These are phyloP conservation scores for Astragalus glycyphyllos DNA, from an alignment of 306 rosid genomes.

Conservation along the genomic window DNA sequence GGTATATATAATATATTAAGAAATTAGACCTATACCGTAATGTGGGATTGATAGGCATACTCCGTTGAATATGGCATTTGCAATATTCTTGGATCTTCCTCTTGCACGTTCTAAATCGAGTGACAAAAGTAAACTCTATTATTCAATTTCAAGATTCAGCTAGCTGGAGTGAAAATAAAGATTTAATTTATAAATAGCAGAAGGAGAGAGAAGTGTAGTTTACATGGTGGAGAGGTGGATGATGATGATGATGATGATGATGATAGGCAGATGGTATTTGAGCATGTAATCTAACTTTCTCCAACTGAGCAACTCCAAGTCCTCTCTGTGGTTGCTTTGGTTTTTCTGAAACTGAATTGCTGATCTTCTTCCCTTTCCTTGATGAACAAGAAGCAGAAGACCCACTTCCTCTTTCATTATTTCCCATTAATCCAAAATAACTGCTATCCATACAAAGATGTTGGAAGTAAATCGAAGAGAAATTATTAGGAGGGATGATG, in stretches of 20 bases:
- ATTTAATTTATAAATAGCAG: no score
- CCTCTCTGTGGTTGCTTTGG: constrained; percentile 99
- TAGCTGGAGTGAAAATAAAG: no score
- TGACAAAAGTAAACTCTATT: no score
- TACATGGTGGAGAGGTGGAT: constrained; percentile 51
- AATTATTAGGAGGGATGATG: no score
- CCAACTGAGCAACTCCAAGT: constrained; percentile 96
- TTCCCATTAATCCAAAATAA: constrained; percentile 78
- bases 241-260: constrained; percentile 51
- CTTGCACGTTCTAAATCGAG: no score
- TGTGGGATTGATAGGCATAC: no score
- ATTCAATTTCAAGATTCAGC: no score
- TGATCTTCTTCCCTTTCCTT: constrained; percentile 76
- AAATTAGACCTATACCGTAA: no score
- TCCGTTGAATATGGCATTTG: no score
- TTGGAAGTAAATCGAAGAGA: not conserved
- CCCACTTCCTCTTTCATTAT: constrained; percentile 47
- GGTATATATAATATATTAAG: no score
- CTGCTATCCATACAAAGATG: constrained; percentile 64
- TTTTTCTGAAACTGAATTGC: constrained; percentile 53
- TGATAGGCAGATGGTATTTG: constrained; percentile 53
- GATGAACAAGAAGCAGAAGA: constrained; percentile 55
- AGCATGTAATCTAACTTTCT: constrained; percentile 94
- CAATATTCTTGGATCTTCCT: no score
- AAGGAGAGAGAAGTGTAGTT: no score